phyloP scores from a whole-genome alignment of 345 rosid species.

The Murraya koenigii region DNA sequence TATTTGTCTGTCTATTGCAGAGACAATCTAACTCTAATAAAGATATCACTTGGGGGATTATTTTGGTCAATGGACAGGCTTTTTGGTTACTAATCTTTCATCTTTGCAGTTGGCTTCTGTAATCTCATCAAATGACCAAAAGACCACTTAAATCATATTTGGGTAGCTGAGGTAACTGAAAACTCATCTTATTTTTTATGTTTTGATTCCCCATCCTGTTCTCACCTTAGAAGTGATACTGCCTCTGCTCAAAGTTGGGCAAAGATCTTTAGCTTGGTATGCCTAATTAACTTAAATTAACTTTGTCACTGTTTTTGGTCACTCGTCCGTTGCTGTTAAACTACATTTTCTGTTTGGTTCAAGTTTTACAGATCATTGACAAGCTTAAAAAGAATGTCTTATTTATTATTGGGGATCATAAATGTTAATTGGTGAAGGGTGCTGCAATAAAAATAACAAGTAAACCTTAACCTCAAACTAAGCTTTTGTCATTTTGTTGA shows the following conservation, averaged over 20 bases:
- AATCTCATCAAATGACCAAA: conserved; percentile 78
- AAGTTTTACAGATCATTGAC: conserved; percentile 46
- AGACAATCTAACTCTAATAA: neutral
- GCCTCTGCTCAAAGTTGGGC: conserved; percentile 61
- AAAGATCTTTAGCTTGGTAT: conserved; percentile 53
- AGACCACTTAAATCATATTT: conserved; percentile 60
- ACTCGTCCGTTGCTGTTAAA: neutral
- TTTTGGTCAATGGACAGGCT: neutral
- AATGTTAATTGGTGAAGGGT: conserved; percentile 25
- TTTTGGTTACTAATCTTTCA: neutral
- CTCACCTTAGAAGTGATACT: conserved; percentile 64
- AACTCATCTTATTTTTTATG: conserved; percentile 59
- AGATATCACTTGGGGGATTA: neutral
- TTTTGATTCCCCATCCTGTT: conserved; percentile 43
- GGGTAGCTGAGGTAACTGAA: conserved; percentile 89
- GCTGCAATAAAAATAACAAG: conserved; percentile 12
- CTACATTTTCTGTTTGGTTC: conserved; percentile 10
- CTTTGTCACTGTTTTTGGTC: conserved; percentile 5
- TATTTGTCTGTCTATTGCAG: neutral
- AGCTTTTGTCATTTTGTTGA: neutral
- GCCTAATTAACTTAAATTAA: conserved; percentile 8
- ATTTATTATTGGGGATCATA: conserved; percentile 43
- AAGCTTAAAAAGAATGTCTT: conserved; percentile 53
- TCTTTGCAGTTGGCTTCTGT: conserved; percentile 66
- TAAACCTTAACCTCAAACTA: conserved; percentile 10